phyloP scores from a whole-genome alignment of 2,329 filamentous ascomycete species.

The Fonsecaea monophora region DNA sequence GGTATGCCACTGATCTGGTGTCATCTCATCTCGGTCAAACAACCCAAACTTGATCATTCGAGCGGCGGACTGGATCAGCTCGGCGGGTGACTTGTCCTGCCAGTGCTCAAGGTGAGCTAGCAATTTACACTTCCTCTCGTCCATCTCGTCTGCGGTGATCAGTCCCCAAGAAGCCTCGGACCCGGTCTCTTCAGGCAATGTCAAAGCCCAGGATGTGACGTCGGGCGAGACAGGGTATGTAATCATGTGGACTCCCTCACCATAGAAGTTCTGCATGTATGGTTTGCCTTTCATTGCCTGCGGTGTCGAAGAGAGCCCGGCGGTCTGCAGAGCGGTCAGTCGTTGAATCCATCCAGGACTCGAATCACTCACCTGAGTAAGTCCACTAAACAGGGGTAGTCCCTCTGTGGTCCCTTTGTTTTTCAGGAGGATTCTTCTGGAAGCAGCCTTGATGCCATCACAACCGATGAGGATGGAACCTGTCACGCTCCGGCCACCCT shows the following conservation, averaged over 20 bases:
- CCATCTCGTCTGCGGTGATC: slow-evolving; percentile 23
- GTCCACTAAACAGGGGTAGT: slow-evolving; percentile 19
- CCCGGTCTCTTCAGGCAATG: slow-evolving; percentile 23
- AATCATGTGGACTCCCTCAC: slow-evolving; percentile 31
- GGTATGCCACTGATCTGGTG: slow-evolving; percentile 27
- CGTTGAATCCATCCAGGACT: not conserved
- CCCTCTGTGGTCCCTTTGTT: slow-evolving; percentile 20
- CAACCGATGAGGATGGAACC: slow-evolving; percentile 59
- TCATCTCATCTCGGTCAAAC: slow-evolving; percentile 29
- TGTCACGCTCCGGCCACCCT: slow-evolving; percentile 52
- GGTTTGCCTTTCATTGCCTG: slow-evolving; percentile 5
- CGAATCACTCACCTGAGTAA: slow-evolving; percentile 25
- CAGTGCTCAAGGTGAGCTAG: slow-evolving; percentile 14
- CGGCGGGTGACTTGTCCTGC: slow-evolving; percentile 12
- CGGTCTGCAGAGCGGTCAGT: slow-evolving; percentile 20
- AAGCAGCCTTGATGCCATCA: slow-evolving; percentile 51
- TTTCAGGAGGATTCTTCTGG: slow-evolving; percentile 23
- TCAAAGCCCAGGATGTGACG: slow-evolving; percentile 27
- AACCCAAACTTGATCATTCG: slow-evolving; percentile 33
- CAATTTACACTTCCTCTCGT: slow-evolving; percentile 21
- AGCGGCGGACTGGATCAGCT: slow-evolving; percentile 17
- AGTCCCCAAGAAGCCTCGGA: slow-evolving; percentile 28
- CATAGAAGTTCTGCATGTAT: slow-evolving; percentile 28
- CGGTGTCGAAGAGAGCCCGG: slow-evolving; percentile 27
- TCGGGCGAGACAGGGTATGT: slow-evolving; percentile 27